phyloP scores from a whole-genome alignment of 2,329 filamentous ascomycete genomes.

The Amphichorda felina region DNA sequence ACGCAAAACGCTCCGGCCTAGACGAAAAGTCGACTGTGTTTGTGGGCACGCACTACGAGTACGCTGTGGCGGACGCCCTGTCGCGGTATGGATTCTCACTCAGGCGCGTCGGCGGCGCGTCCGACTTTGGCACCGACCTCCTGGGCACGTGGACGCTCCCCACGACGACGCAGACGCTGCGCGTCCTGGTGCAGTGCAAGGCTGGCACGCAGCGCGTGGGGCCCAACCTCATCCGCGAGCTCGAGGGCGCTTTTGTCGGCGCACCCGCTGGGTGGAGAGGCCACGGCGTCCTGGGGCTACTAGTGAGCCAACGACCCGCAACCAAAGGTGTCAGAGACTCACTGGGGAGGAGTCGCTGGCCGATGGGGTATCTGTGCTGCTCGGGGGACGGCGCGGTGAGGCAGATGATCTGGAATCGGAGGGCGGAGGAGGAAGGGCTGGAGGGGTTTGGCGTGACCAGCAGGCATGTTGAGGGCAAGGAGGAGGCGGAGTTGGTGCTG shows the following conservation, averaged over 20 bases:
- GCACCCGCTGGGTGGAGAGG: slow-evolving; percentile 64
- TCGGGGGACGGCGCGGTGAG: slow-evolving; percentile 42
- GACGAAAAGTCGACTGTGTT: slow-evolving; percentile 47
- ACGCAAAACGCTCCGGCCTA: slow-evolving; percentile 46
- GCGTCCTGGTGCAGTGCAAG: slow-evolving; percentile 58
- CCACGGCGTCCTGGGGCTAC: slow-evolving; percentile 52
- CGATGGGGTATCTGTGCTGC: slow-evolving; percentile 61
- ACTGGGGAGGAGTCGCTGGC: slow-evolving; percentile 52
- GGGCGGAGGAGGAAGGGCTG: slow-evolving; percentile 49
- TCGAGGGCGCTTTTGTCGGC: slow-evolving; percentile 66
- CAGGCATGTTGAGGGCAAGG: slow-evolving; percentile 25
- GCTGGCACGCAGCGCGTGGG: slow-evolving; percentile 35
- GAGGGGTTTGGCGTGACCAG: slow-evolving; percentile 43
- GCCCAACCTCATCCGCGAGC: slow-evolving; percentile 56
- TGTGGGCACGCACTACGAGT: slow-evolving; percentile 68
- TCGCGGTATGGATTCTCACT: slow-evolving; percentile 51
- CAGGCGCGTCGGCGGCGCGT: slow-evolving; percentile 50
- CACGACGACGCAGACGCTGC: slow-evolving; percentile 20
- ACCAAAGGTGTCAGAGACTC: slow-evolving; percentile 71
- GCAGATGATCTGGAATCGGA: slow-evolving; percentile 64
- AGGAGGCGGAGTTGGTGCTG: slow-evolving; percentile 31
- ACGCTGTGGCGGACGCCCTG: slow-evolving; percentile 47
- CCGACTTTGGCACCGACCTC: slow-evolving; percentile 64
- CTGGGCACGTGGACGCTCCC: slow-evolving; percentile 58
- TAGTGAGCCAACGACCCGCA: slow-evolving; percentile 57